Evolutionary conservation across 768 basidiomycete species (phyloP), one percentile per base, ranked within the genome.

Genomic region (Exidia glandulosa): DNA sequence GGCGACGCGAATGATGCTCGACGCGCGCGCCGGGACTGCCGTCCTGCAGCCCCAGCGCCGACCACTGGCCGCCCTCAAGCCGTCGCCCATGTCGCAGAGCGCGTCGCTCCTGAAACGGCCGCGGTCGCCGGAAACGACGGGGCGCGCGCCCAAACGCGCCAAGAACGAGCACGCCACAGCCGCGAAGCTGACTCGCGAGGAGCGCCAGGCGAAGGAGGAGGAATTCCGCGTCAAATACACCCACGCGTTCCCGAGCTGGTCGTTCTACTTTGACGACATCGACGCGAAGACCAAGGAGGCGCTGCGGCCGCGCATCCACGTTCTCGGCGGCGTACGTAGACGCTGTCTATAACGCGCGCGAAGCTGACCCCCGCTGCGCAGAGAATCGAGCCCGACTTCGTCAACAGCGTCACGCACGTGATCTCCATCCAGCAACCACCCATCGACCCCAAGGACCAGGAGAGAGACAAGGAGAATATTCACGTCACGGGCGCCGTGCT

Each of bases 311-410:
- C 79, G 81, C 64, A 83, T 95, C 33, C 66, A 72, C 34, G 79
- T 80, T 45, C 80, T 96, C 63, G 88, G 89, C 63, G 88, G 84
- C 62, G 95, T 98, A 72, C 66, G 90, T 29, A 36, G 57, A n/a
- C 32, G 23, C 4, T 29, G 27, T 41, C 14, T n/a, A n/a, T n/a
- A n/a, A n/a, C 36, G 7, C 41, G 56, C 25, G 59, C 31, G 29
- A 56, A n/a, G 19, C 25, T 32, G 30, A 58, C 57, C 48, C n/a
- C 16, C 45, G 56, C 48, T 57, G 23, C 61, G 34, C 67, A 98
- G 96, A 78, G 77, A 59, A 81, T 92, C 59, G 91, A 95, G 56
- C 81, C 85, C 62, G 96, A 96, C 78, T 94, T 97, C 71, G 90
- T 88, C 32, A 84, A 79, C 55, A 79, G 83, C 55, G 83, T 95